These are phyloP conservation scores for Carpediemonas membranifera DNA, from an alignment of 78 protist genomes.

Conservation along the genomic window DNA sequence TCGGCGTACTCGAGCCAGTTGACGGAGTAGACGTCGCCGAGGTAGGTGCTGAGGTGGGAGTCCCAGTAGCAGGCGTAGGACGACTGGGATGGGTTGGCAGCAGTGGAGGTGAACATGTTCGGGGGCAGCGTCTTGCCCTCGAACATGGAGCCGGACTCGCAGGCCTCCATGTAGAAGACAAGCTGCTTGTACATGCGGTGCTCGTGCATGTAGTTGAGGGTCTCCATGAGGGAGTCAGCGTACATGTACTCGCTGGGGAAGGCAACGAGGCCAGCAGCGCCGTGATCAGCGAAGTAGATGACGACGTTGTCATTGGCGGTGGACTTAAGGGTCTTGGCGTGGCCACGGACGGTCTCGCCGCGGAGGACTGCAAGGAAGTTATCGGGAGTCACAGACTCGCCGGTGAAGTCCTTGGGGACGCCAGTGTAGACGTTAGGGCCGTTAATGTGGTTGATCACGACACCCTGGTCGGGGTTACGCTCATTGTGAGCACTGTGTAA, in stretches of 20 bases:
- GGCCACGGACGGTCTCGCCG: not conserved
- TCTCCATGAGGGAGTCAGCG: not conserved
- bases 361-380: conserved; percentile 27
- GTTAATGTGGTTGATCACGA: not conserved
- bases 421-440: conserved; percentile 9
- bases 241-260: conserved; percentile 10
- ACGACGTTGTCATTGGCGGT: not conserved
- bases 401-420: conserved; percentile 19
- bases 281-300: conserved; percentile 16
- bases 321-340: not conserved
- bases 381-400: not conserved
- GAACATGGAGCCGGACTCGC: conserved; percentile 47
- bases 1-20: no score
- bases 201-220: conserved; percentile 17
- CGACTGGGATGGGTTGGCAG: not conserved
- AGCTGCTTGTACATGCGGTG: not conserved
- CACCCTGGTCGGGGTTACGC: conserved; percentile 2
- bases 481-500: not conserved
- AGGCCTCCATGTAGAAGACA: conserved; percentile 37
- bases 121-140: not conserved
- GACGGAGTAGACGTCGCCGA: no score
- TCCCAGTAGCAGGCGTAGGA: not conserved
- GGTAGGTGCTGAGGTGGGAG: conserved; percentile 1
- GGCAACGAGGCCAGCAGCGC: conserved; percentile 25
- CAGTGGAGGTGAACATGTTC: not conserved